A percentile compares a stretch with the other conserved stretches of the same genome.
These are phyloP conservation scores for Paecilomyces dactylethromorphus DNA, from an alignment of 2,329 filamentous ascomycete genomes.

Conservation along the genomic window DNA sequence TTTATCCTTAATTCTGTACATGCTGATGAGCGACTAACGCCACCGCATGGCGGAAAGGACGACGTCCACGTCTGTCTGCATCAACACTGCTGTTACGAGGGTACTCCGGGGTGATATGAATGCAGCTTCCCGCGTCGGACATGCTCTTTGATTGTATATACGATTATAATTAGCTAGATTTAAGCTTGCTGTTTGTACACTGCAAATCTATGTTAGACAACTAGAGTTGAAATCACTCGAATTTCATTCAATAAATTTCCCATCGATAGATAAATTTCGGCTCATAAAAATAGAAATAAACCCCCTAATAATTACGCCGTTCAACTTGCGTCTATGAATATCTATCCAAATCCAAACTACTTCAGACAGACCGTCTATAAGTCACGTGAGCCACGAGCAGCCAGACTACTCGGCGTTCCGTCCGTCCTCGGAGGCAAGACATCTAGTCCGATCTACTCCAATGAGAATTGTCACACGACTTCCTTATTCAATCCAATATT, in stretches of 20 bases:
- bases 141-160: conserved; percentile 9
- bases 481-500: background rate
- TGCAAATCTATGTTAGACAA: background rate
- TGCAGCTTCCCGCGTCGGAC: conserved; percentile 2
- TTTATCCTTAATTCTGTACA: conserved; percentile 2
- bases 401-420: background rate
- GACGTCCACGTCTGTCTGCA: conserved; percentile 17
- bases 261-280: background rate
- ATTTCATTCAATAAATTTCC: background rate
- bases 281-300: background rate
- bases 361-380: background rate
- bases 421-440: background rate
- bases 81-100: conserved; percentile 20
- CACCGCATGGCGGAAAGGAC: conserved; percentile 6
- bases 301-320: background rate
- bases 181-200: background rate
- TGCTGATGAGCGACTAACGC: conserved; percentile 10
- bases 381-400: background rate
- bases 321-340: background rate
- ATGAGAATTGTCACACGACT: background rate
- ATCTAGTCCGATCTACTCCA: background rate
- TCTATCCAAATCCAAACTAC: background rate
- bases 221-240: background rate
- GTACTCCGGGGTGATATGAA: conserved; percentile 2
- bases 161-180: background rate